A percentile compares a stretch with the other conserved stretches of the same genome.
phyloP scores from a whole-genome alignment of 257 asterid species.

The Solanum dulcamara region DNA sequence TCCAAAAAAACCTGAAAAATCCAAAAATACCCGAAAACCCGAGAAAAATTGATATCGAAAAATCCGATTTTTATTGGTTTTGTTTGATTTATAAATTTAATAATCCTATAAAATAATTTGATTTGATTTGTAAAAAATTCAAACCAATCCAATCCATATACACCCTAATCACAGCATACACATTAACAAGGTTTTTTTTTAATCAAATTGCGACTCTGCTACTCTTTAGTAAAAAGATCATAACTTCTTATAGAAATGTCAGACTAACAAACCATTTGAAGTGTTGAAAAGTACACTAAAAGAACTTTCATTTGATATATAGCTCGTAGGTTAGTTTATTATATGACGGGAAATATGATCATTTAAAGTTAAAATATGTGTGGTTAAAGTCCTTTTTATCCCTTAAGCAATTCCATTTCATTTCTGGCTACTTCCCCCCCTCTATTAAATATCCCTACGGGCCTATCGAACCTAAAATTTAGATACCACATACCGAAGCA shows the following conservation, averaged over 20 bases:
- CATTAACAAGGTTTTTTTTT: too few relatives aligned
- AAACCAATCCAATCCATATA: too few relatives aligned
- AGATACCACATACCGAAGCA: neutral
- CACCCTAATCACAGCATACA: too few relatives aligned
- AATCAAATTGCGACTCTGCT: neutral
- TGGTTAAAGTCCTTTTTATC: neutral
- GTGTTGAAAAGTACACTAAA: neutral
- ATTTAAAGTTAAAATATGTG: neutral
- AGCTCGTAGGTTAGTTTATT: neutral
- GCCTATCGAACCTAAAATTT: neutral
- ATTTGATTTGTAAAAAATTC: too few relatives aligned
- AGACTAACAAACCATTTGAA: neutral
- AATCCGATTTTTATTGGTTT: too few relatives aligned
- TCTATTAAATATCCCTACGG: neutral
- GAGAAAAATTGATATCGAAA: too few relatives aligned
- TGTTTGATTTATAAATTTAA: too few relatives aligned
- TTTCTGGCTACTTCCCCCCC: neutral
- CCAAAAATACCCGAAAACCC: too few relatives aligned
- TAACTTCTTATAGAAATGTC: neutral
- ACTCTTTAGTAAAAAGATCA: neutral
- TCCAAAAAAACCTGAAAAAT: too few relatives aligned
- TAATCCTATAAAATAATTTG: too few relatives aligned
- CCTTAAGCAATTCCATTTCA: neutral
- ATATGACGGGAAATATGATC: rapidly evolving
- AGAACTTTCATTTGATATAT: neutral